Evolutionary conservation across 1,284 basidiomycete species (phyloP), one percentile per base, ranked within the genome.

Genomic region (Trichosporon inkin): DNA sequence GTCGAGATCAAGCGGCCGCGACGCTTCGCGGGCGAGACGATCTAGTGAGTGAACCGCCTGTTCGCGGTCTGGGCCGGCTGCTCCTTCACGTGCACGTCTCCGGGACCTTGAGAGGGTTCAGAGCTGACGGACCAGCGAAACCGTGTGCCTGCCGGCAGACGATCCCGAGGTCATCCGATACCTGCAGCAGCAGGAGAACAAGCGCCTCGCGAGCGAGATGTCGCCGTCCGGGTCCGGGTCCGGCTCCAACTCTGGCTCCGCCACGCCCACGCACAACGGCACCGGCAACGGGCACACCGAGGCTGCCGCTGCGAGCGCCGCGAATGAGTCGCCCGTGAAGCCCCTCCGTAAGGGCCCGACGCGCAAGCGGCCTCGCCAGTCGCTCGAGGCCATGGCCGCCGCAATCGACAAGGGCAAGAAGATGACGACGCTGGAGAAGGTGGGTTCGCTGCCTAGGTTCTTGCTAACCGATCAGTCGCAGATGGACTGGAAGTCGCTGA

Each of bases 381-480:
- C 70, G 10, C 68, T 78, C 7, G 77, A 78, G 66, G 62, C 67
- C 10, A 74, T 78, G 70, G 70, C 75, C 2, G 75, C 75, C 3
- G 73, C 74, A 0, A 41, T 78, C 7, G 69, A 68, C 54, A 68
- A 65, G 39, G 75, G 74, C 13, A 78, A 77, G 68, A 78, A 78
- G 62, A 76, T 78, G 74, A 77, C 75, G 5, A 78, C 76, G 8
- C 61, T 77, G 22, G 77, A 77, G 57, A 78, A 78, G 70, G 77
- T 77, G 28, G 24, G 70, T 58, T 10, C 8, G 2, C 28, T 2
- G 8, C 36, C 16, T 20, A 32, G n/a, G 39, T 8, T 3, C 1
- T 6, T 17, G 44, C 44, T 49, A n/a, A 49, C 22, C 5, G 56
- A 22, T 5, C 57, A 78, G 77, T 75, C 73, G 10, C 70, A 72